Base-by-base conservation (phyloP, 352 stramenopile genomes). In the Halophytophthora batemanensis region DNA sequence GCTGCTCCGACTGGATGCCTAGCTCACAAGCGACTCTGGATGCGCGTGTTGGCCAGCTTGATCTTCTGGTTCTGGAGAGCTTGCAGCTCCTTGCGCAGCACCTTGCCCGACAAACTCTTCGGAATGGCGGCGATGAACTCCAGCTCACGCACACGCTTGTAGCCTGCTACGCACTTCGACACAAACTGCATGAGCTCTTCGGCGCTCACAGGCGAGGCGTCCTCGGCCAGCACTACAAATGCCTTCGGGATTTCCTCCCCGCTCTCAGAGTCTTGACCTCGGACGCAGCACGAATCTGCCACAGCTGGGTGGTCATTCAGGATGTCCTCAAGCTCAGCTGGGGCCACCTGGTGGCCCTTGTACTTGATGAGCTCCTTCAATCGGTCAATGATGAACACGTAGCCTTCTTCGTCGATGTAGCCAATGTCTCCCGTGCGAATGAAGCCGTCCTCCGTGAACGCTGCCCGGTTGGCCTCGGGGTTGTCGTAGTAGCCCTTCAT, bases 301-400 rank as follows among this genome's bases (percentile, higher is more conserved):
- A 97, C 42, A 0, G 60, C 40, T 4, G 63, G 63, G 68, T 97
- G 76, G 7, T 62, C 66, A 14, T 93, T 71, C 3, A 98, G 39
- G 1, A 97, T 56, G 19, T 87, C 88, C 61, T 97, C 91, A 15
- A 97, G 69, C 62, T 97, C 91, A 0, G 87, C 87, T 2, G 89
- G 91, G 12, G 88, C 79, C 14, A 98, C 69, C 56, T 92, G 89
- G 47, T 90, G 89, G 12, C 89, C 91, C 50, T 94, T 94, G 50
- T 95, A 87, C 71, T 97, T 98, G 68, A 98, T 98, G 15, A 98
- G 59, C 60, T 97, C 89, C 71, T 98, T 98, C 19, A 95, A 60
- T 13, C 90, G 69, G 61, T 97, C 92, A 0, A 85, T 82, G 39
- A 98, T 93, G 52, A 83, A 96, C n/a, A 97, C 77, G 56, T 72